Evolutionary conservation across 75 land plant species (phyloP), one percentile per base, ranked within the genome.

Genomic region (Sequoiadendron giganteum): DNA sequence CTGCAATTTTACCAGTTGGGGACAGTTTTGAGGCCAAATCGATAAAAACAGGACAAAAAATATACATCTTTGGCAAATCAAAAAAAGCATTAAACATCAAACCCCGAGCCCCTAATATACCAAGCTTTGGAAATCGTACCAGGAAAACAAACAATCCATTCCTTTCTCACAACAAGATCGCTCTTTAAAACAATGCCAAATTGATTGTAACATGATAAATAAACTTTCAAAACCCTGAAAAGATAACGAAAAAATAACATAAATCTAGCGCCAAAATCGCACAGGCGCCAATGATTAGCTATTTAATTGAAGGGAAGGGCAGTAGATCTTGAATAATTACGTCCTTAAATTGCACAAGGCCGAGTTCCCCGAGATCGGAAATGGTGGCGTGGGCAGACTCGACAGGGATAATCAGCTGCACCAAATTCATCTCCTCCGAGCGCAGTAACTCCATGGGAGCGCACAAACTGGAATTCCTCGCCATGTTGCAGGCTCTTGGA

Each of bases 391-490:
- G 95, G 10, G 95, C 91, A 10, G 95, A 94, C 88, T 94, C 95
- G 34, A 90, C 87, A 21, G 95, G 95, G 68, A 94, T 92, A 88
- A 94, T 94, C 78, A 94, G 90, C 95, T 93, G 95, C 88, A 93
- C 95, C 83, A 94, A 85, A 40, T 84, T 89, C 95, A 94, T 94
- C 89, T 88, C 90, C 92, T 94, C 95, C 87, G 95, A 94, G 72
- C 95, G 91, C 68, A 94, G 87, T 83, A 94, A 90, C 89, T 94
- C 94, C 95, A 94, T 93, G 77, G 87, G 39, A 85, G 89, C 89
- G 55, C 90, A 90, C 40, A 89, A 90, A 5, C 89, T 75, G n/a
- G 85, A 86, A 75, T 79, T 77, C 36, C 86, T 79, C 5, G 86
- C 87, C 73, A 87, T 78, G 21, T 4, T 82, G 32, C 32, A 82